Base-by-base conservation (phyloP, 2,329 filamentous ascomycete species). In the Colletotrichum salicis region DNA sequence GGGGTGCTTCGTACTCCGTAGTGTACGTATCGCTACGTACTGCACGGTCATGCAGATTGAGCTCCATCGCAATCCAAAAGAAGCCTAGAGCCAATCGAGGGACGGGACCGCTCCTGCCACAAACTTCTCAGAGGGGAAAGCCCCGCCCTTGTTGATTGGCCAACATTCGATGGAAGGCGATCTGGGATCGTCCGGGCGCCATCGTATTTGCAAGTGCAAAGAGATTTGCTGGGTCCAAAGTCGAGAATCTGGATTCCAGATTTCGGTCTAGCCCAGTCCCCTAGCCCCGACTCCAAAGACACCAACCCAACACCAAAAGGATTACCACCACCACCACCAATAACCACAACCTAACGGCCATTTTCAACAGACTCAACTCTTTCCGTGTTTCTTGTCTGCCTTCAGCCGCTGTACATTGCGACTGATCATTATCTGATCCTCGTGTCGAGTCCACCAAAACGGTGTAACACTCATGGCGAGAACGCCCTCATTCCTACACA, bases 181-280 rank as follows among this genome's bases (percentile, higher is more conserved):
- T 64, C 65, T 72, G 35, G 58, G 58, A 72, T 72, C 70, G 70
- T 60, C 70, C 59, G 56, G 59, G 55, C 54, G 58, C 52, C 51
- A 59, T 71, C 69, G 58, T 59, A 70, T 69, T 56, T 58, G 41
- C 41, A 48, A 31, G 58, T n/a, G 37, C 58, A 51, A 61, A 54
- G 54, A 63, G 56, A 59, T 56, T 68, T 56, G 33, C 33, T 56
- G 45, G 45, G 67, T 51, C 48, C 45, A n/a, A n/a, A 48, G 41
- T 48, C 41, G 41, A 48, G 41, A 48, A 48, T 48, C 41, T 48
- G 41, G 41, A 48, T 48, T 41, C 58, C 27, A 51, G 58, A 45
- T 29, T 31, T 5, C 24, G 29, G 57, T 48, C 56, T 35, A 19
- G 37, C 11, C 27, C 19, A 31, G 54, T 35, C 29, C 54, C 19